phyloP scores from a whole-genome alignment of 176 grass and related monocot genomes.

The Carex pumila region DNA sequence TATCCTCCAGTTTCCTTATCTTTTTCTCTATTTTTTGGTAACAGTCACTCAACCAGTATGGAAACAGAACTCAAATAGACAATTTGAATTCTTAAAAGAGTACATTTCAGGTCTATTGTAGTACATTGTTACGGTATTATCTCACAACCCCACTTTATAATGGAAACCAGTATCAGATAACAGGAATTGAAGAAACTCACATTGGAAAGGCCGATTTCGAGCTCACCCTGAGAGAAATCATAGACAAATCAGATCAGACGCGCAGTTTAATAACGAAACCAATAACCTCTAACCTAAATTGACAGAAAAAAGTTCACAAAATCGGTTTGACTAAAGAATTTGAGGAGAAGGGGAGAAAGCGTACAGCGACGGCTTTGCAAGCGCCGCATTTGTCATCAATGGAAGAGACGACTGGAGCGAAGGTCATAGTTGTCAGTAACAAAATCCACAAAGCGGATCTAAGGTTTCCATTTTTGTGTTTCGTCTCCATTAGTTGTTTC shows the following conservation, averaged over 20 bases:
- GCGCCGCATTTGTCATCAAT: conserved; percentile 83
- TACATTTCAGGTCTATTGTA: not conserved
- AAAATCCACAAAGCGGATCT: conserved; percentile 13
- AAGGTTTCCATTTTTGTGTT: not conserved
- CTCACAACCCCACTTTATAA: not conserved
- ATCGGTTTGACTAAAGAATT: not conserved
- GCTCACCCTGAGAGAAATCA: conserved; percentile 47
- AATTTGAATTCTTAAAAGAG: not conserved
- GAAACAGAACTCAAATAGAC: not conserved
- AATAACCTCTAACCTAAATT: not conserved
- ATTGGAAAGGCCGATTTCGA: conserved; percentile 74
- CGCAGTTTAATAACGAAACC: not conserved
- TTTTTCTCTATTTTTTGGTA: not conserved
- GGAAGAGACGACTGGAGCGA: conserved; percentile 17
- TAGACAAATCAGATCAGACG: not conserved
- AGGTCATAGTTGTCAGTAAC: not conserved
- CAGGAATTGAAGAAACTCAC: conserved; percentile 35
- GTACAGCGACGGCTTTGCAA: conserved; percentile 81
- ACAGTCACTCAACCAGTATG: not conserved
- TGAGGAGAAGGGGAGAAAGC: not conserved
- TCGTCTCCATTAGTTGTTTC: not conserved
- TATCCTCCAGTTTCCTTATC: not conserved
- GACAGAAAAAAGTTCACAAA: not conserved
- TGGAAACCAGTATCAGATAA: not conserved
- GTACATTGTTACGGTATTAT: not conserved